These are phyloP conservation scores for Claviceps africana DNA, from an alignment of 2,329 filamentous ascomycete genomes.

Conservation along the genomic window DNA sequence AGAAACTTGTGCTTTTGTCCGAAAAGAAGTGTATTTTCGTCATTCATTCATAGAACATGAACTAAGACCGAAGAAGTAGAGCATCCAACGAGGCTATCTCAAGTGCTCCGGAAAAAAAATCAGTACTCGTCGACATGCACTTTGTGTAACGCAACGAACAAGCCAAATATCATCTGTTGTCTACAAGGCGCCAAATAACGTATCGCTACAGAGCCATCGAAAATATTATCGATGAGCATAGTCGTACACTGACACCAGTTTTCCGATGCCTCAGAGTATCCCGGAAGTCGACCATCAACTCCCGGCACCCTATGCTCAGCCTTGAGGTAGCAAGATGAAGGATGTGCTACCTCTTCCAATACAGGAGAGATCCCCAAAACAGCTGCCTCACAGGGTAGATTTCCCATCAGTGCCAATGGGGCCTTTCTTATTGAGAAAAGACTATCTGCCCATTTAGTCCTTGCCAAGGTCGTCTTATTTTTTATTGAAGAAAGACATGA, in stretches of 20 bases:
- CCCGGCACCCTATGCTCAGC: neutral
- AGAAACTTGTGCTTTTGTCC: too few relatives aligned
- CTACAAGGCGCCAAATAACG: too few relatives aligned
- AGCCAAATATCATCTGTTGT: too few relatives aligned
- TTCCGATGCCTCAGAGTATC: neutral
- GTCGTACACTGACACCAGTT: neutral
- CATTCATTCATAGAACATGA: too few relatives aligned
- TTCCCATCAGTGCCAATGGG: neutral
- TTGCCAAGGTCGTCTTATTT: constrained; percentile 33
- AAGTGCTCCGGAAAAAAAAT: too few relatives aligned
- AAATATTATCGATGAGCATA: too few relatives aligned
- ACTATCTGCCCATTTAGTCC: neutral
- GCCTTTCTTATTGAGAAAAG: neutral
- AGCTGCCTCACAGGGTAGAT: neutral
- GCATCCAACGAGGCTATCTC: too few relatives aligned
- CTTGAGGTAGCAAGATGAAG: neutral
- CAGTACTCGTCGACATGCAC: too few relatives aligned
- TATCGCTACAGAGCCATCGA: too few relatives aligned
- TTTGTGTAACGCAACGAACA: too few relatives aligned
- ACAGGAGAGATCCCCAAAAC: neutral
- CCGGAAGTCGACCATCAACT: neutral
- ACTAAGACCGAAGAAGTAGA: too few relatives aligned
- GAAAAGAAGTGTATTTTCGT: too few relatives aligned
- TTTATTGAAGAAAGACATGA: constrained; percentile 87
- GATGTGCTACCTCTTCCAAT: neutral